Evolutionary conservation across 176 grass and related monocot species (phyloP), one percentile per base, ranked within the genome.

Genomic region (Secale cereale): DNA sequence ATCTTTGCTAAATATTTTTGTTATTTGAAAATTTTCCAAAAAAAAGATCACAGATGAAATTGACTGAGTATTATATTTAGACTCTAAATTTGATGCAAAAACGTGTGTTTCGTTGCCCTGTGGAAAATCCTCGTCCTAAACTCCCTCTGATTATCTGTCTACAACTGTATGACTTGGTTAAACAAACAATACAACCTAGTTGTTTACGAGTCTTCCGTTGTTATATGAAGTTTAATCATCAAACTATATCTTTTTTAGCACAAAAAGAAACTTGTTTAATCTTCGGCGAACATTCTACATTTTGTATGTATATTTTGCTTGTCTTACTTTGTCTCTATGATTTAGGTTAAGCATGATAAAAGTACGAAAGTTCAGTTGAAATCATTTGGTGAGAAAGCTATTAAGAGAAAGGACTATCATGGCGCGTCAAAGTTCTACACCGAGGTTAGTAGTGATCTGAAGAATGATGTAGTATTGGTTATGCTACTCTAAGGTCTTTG

Each of bases 341-440:
- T 83, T 59, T 74, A 83, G 67, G 67, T 20, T 28, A 6, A 82
- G 52, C 52, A 61, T 73, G 68, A 28, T 43, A 71, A 43, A 29
- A n/a, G 6, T 39, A 22, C 17, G 39, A 83, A 73, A 41, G 52
- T 20, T 73, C 36, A 43, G 67, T 50, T 83, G 33, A 83, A 73
- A 61, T 56, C 71, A 73, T 27, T 7, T 30, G 81, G 81, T 45
- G 54, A 83, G 15, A 83, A 62, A 56, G 81, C 81, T 74, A 68
- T 83, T 83, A 37, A 70, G 54, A 83, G 69, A 62, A 61, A 83
- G 35, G 54, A 83, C 56, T 74, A 83, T 52, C 69, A 12, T 83
- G 56, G 52, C 2, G 69, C 81, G 39, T 74, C 81, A 30, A 16
- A 30, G 69, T 59, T 83, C 35, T 83, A 74, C 56, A 22, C 23